Conservation (phyloP, 108 stramenopile species). For the Pseudonitzschia pungens region DNA sequence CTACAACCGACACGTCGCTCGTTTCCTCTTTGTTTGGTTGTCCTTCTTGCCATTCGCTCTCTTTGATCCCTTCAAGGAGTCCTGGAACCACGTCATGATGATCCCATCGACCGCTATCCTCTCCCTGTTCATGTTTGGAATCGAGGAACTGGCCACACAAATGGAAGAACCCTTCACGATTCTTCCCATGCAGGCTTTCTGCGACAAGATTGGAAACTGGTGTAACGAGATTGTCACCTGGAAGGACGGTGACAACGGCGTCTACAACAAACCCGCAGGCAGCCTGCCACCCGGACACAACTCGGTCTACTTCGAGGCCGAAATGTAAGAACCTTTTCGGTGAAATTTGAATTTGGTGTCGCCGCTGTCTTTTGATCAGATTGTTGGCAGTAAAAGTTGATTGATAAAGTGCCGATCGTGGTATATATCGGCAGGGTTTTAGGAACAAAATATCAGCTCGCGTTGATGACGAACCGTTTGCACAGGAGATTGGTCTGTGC, state of each 20-base stretch:
- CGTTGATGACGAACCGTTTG: no score
- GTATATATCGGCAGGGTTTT: no score
- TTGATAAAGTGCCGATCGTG: no score
- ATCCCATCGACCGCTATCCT: conserved; percentile 58
- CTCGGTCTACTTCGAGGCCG: conserved; percentile 16
- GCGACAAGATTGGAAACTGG: conserved; percentile 62
- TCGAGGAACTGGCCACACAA: conserved; percentile 71
- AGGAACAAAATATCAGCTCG: no score
- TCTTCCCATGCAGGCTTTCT: conserved; percentile 66
- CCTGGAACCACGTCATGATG: conserved; percentile 61
- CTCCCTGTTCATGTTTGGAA: conserved; percentile 62
- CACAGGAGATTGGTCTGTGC: no score
- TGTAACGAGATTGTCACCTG: conserved; percentile 58
- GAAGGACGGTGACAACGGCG: conserved; percentile 47
- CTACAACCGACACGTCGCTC: conserved; percentile 62
- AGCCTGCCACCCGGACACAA: background rate
- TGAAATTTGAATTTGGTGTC: no score
- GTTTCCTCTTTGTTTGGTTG: conserved; percentile 63
- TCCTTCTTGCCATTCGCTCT: conserved; percentile 57
- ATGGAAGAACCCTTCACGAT: conserved; percentile 79
- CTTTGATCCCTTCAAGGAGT: conserved; percentile 40
- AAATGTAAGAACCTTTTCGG: conserved; percentile 4
- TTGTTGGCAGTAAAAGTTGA: no score
- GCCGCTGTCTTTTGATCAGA: no score
- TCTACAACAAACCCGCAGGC: background rate